Conservation (phyloP, 768 basidiomycete genomes). For the Lactarius akahatsu region DNA sequence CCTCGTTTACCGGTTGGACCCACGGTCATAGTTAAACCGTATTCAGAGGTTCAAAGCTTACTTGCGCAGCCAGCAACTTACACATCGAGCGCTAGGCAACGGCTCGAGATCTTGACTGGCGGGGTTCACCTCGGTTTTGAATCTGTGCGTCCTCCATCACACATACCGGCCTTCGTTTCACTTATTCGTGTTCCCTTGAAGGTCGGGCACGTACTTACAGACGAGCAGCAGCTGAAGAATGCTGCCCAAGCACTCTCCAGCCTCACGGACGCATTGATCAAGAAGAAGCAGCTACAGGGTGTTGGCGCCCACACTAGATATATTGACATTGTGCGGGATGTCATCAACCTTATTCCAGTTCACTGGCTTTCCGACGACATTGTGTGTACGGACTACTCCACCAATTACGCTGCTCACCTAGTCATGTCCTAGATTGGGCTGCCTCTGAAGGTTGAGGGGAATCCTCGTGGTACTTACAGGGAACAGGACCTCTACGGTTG, state of each 20-base stretch:
- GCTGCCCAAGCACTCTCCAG: conserved; percentile 8
- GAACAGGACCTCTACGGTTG: conserved; percentile 18
- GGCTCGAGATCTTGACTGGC: conserved; percentile 14
- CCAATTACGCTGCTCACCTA: not conserved
- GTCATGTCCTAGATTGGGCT: conserved; percentile 22
- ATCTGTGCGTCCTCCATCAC: conserved; percentile 5
- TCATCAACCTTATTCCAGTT: conserved; percentile 61
- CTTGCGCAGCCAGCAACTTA: conserved; percentile 9
- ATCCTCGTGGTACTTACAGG: conserved; percentile 11
- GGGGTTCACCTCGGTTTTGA: conserved; percentile 16
- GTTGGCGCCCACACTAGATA: conserved; percentile 35
- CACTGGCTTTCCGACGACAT: conserved; percentile 60
- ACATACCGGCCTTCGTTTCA: not conserved
- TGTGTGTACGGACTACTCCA: conserved; percentile 40
- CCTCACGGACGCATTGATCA: conserved; percentile 16
- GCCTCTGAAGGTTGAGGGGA: conserved; percentile 20
- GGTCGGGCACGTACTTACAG: conserved; percentile 19
- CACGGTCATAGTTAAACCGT: conserved; percentile 4
- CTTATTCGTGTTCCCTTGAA: conserved; percentile 1
- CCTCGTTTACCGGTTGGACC: conserved; percentile 37
- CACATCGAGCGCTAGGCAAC: not conserved
- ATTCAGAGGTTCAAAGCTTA: conserved; percentile 8
- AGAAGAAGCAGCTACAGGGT: conserved; percentile 37
- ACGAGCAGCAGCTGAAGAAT: not conserved
- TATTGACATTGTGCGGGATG: conserved; percentile 65